A percentile compares a stretch with the other conserved stretches of the same genome.
phyloP scores from a whole-genome alignment of 805 yeast species.

The Ogataea degrootiae region DNA sequence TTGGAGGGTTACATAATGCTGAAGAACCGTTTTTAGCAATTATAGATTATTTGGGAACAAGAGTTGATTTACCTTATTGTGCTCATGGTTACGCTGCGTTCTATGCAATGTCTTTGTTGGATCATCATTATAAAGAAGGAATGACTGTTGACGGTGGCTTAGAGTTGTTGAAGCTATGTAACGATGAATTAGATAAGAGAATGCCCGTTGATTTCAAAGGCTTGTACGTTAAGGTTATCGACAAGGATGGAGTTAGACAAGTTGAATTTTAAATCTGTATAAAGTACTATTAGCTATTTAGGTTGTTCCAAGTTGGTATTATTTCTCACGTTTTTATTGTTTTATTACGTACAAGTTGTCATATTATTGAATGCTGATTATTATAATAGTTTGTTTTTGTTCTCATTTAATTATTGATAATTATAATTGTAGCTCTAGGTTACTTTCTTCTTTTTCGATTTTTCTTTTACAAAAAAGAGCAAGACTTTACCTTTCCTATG shows the following conservation, averaged over 20 bases:
- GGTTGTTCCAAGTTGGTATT: no score
- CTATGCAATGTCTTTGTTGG: constrained; percentile 84
- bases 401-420: no score
- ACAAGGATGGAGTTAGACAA: constrained; percentile 30
- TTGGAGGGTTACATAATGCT: constrained; percentile 71
- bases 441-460: no score
- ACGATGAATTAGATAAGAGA: constrained; percentile 74
- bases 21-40: constrained; percentile 64
- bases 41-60: constrained; percentile 93
- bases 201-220: constrained; percentile 96
- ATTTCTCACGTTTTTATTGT: no score
- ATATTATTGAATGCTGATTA: no score
- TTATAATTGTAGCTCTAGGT: no score
- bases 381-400: no score
- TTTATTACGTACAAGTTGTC: no score
- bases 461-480: no score
- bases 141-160: constrained; percentile 77
- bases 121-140: constrained; percentile 80
- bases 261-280: constrained; percentile 13
- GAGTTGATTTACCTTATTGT: constrained; percentile 87
- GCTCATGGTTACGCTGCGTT: constrained; percentile 99
- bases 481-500: no score
- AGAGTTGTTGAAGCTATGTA: constrained; percentile 64
- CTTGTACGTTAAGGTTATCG: constrained; percentile 30
- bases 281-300: not conserved